phyloP scores from a whole-genome alignment of 208 protist species.

The Trypanosoma vivax region DNA sequence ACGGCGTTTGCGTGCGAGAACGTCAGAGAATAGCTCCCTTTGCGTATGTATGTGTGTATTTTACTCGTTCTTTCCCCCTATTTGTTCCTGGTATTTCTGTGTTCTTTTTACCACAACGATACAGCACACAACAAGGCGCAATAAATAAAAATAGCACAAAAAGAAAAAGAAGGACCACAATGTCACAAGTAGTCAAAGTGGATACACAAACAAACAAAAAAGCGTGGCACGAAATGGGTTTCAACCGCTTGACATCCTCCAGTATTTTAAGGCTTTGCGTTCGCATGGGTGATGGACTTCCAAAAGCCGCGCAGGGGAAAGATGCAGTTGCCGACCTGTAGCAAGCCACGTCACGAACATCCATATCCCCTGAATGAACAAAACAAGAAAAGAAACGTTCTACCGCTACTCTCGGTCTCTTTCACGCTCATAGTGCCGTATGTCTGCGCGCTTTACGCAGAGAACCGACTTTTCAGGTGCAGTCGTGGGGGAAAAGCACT shows the following conservation, averaged over 20 bases:
- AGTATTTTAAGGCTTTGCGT: too few species aligned
- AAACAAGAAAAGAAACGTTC: not conserved
- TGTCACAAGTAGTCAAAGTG: too few species aligned
- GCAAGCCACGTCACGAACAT: too few species aligned
- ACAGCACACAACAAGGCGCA: not conserved
- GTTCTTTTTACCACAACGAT: not conserved
- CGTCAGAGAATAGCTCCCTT: too few species aligned
- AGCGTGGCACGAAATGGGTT: not conserved
- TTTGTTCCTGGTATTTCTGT: too few species aligned
- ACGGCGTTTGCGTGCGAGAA: too few species aligned
- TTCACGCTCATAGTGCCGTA: slow-evolving; percentile 27
- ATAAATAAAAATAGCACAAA: not conserved
- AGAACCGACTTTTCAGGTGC: slow-evolving; percentile 78
- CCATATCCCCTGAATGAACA: too few species aligned
- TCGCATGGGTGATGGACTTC: too few species aligned
- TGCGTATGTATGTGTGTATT: too few species aligned
- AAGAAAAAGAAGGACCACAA: slow-evolving; percentile 4
- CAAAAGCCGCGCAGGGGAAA: too few species aligned
- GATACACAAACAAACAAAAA: not conserved
- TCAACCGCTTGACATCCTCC: not conserved
- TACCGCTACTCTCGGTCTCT: slow-evolving; percentile 7
- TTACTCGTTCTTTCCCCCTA: too few species aligned
- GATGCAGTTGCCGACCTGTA: too few species aligned
- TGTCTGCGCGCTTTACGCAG: slow-evolving; percentile 58
- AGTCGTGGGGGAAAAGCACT: slow-evolving; percentile 58